Conservation (phyloP, 768 basidiomycete genomes). For the Pisolithus sp. region DNA sequence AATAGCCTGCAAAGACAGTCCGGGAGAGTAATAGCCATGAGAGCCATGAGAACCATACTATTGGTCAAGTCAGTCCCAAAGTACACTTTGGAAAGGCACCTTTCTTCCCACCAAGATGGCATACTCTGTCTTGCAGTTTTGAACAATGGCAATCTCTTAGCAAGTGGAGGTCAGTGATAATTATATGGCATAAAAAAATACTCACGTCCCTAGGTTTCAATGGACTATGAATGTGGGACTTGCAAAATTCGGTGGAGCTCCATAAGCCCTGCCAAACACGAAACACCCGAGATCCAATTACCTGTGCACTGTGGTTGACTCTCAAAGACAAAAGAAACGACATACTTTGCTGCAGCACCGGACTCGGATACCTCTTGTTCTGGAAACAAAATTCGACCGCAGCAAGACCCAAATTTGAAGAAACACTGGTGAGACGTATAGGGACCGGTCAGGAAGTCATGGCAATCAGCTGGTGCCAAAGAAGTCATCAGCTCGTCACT, state of each 20-base stretch:
- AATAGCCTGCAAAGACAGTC: neutral
- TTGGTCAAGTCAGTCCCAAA: neutral
- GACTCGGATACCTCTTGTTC: slow-evolving; percentile 4
- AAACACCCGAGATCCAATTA: slow-evolving; percentile 3
- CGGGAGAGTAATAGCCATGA: neutral
- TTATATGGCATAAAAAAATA: neutral
- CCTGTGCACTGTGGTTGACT: slow-evolving; percentile 4
- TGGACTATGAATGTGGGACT: slow-evolving; percentile 5
- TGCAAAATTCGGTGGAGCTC: neutral
- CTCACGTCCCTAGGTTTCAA: neutral
- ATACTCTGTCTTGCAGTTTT: slow-evolving; percentile 4
- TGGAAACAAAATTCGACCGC: neutral
- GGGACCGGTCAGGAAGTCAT: slow-evolving; percentile 7
- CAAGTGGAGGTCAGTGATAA: slow-evolving; percentile 4
- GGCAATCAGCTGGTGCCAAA: neutral
- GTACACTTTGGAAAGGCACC: neutral
- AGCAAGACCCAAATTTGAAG: slow-evolving; percentile 1
- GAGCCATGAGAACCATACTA: neutral
- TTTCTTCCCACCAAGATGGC: slow-evolving; percentile 2
- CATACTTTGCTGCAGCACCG: slow-evolving; percentile 3
- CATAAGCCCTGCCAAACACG: neutral
- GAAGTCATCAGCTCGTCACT: neutral
- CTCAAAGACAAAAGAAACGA: neutral
- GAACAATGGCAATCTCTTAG: neutral
- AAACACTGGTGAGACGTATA: neutral